Conservation (phyloP, 2,329 filamentous ascomycete genomes). For the Fusarium fracticaudum region DNA sequence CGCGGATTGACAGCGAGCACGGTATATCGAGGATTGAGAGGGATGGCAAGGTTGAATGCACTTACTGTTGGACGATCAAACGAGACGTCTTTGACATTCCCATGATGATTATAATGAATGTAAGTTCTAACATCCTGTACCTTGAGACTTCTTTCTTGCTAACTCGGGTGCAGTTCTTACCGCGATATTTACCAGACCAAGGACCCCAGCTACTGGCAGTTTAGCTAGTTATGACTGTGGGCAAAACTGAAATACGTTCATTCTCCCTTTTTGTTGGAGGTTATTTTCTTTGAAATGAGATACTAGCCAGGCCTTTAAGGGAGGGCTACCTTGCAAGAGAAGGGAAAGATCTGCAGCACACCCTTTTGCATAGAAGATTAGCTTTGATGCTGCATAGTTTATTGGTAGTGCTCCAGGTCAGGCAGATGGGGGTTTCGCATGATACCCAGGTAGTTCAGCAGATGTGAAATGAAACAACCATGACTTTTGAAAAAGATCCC, state of each 20-base stretch:
- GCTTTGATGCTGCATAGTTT: conserved; percentile 21
- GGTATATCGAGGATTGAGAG: conserved; percentile 85
- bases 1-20: conserved; percentile 74
- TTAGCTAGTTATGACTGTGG: conserved; percentile 41
- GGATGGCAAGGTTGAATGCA: conserved; percentile 93
- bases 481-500: conserved; percentile 6
- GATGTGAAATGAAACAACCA: conserved; percentile 30
- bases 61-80: conserved; percentile 97
- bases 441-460: conserved; percentile 38
- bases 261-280: conserved; percentile 37
- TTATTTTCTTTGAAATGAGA: conserved; percentile 29
- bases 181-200: conserved; percentile 67
- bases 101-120: conserved; percentile 98
- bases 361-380: conserved; percentile 17
- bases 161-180: conserved; percentile 59
- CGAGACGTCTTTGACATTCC: conserved; percentile 98
- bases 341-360: not conserved
- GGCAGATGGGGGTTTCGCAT: conserved; percentile 27
- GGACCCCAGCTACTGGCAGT: conserved; percentile 66
- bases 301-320: conserved; percentile 23
- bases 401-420: conserved; percentile 4
- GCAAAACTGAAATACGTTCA: conserved; percentile 33
- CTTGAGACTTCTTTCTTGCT: not conserved
- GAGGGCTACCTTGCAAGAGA: conserved; percentile 16
- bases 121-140: conserved; percentile 62